A percentile compares a stretch with the other conserved stretches of the same genome.
These are phyloP conservation scores for Russula abietina DNA, from an alignment of 768 basidiomycete species.

Conservation along the genomic window DNA sequence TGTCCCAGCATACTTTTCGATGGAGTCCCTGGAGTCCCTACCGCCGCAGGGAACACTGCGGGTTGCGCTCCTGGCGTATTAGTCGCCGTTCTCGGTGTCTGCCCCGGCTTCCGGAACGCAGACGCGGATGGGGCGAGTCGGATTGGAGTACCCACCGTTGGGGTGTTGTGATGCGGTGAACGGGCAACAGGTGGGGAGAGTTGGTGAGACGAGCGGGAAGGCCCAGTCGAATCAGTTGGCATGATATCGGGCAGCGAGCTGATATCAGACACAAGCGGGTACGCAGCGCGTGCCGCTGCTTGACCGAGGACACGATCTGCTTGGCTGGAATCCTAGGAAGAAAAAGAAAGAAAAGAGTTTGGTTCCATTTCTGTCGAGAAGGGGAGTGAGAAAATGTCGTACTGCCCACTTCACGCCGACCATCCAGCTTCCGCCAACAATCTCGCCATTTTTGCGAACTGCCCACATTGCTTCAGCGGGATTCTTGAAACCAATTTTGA, in stretches of 20 bases:
- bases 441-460: slow-evolving; percentile 76
- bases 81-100: slow-evolving; percentile 18
- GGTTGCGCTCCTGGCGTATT: slow-evolving; percentile 19
- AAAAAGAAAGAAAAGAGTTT: background rate
- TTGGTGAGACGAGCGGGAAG: slow-evolving; percentile 29
- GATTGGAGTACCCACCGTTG: slow-evolving; percentile 62
- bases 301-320: slow-evolving; percentile 48
- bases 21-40: slow-evolving; percentile 31
- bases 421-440: slow-evolving; percentile 73
- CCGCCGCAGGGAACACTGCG: slow-evolving; percentile 23
- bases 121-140: slow-evolving; percentile 65
- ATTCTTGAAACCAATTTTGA: slow-evolving; percentile 69
- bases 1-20: slow-evolving; percentile 63
- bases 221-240: slow-evolving; percentile 24
- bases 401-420: slow-evolving; percentile 84
- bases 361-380: background rate
- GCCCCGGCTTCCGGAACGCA: slow-evolving; percentile 56
- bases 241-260: slow-evolving; percentile 18
- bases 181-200: slow-evolving; percentile 47
- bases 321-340: slow-evolving; percentile 51
- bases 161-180: slow-evolving; percentile 32
- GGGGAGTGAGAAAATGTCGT: slow-evolving; percentile 33
- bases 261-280: slow-evolving; percentile 25
- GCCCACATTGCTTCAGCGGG: slow-evolving; percentile 72
- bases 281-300: slow-evolving; percentile 25